Conservation (phyloP, 306 rosid genomes). For the Spatholobus suberectus region DNA sequence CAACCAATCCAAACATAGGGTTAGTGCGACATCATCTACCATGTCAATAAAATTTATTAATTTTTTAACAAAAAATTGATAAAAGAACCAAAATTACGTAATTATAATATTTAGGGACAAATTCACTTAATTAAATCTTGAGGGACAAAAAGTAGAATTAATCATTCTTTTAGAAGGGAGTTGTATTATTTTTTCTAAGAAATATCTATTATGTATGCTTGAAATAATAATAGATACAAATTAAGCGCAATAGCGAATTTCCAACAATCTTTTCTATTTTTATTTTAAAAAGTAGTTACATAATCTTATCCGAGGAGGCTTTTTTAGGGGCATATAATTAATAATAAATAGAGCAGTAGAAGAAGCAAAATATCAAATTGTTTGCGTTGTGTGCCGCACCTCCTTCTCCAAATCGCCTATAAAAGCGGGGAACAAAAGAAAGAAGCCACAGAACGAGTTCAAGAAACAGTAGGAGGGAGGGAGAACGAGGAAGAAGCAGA, state of each 20-base stretch:
- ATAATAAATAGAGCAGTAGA: neutral
- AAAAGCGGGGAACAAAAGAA: constrained; percentile 26
- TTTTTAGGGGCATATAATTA: neutral
- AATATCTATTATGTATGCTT: neutral
- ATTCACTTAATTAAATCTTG: too few relatives aligned
- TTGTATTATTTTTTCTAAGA: too few relatives aligned
- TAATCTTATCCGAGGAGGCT: neutral
- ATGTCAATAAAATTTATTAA: too few relatives aligned
- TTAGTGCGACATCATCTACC: too few relatives aligned
- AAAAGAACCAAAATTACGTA: too few relatives aligned
- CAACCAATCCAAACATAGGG: too few relatives aligned
- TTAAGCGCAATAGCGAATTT: neutral
- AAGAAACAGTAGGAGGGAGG: constrained; percentile 22
- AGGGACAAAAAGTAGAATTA: too few relatives aligned
- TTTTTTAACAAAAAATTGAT: too few relatives aligned
- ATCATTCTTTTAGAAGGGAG: too few relatives aligned
- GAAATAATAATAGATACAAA: neutral
- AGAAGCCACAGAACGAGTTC: neutral
- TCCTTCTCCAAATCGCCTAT: constrained; percentile 29
- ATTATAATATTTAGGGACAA: too few relatives aligned
- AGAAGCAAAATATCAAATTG: neutral
- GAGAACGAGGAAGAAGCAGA: neutral
- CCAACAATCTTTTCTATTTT: neutral
- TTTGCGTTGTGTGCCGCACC: neutral
- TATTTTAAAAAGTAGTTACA: neutral